Conservation (phyloP, 495 filamentous ascomycete species). For the Aspergillus haitiensis region DNA sequence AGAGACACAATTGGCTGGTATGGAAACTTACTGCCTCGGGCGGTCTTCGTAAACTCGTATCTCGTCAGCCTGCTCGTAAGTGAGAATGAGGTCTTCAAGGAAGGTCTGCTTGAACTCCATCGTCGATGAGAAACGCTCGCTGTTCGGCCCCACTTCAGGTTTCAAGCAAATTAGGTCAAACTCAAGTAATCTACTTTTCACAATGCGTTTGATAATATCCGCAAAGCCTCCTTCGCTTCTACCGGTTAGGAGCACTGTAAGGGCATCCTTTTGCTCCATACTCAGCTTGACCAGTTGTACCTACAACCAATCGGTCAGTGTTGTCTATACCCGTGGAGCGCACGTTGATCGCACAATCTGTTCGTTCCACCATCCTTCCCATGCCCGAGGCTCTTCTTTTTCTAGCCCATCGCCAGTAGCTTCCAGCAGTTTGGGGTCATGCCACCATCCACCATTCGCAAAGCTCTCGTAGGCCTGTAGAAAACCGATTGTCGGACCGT, state of each 20-base stretch:
- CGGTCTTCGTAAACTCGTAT: conserved; percentile 72
- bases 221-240: conserved; percentile 74
- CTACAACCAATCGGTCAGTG: conserved; percentile 41
- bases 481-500: conserved; percentile 67
- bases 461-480: conserved; percentile 75
- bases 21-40: conserved; percentile 56
- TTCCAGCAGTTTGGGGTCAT: conserved; percentile 80
- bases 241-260: conserved; percentile 89
- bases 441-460: conserved; percentile 94
- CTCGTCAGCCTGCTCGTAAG: conserved; percentile 79
- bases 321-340: background rate
- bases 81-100: conserved; percentile 74
- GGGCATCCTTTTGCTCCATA: conserved; percentile 81
- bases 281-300: conserved; percentile 78
- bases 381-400: conserved; percentile 77
- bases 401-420: conserved; percentile 84
- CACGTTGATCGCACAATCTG: conserved; percentile 58
- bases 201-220: conserved; percentile 80
- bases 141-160: conserved; percentile 75
- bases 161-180: conserved; percentile 92
- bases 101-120: conserved; percentile 88
- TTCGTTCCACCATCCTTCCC: conserved; percentile 98
- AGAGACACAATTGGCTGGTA: background rate
- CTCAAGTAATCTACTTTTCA: conserved; percentile 70
- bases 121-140: conserved; percentile 72